Evolutionary conservation across 352 stramenopile species (phyloP).

Genomic region (Sclerospora graminicola): DNA sequence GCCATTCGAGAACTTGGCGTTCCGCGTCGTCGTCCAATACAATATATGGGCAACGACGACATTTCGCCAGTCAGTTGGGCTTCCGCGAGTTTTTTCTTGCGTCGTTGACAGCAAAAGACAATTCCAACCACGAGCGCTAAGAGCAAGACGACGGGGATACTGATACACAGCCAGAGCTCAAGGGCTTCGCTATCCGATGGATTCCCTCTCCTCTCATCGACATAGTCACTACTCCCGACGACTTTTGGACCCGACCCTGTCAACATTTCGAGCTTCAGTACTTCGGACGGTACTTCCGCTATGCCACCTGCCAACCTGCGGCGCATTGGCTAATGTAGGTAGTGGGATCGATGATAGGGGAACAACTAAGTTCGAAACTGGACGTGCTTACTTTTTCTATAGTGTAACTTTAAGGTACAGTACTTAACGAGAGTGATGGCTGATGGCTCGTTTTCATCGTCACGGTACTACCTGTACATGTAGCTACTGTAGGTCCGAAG

Average conservation of each 20-base stretch:
- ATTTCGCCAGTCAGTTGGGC: no score
- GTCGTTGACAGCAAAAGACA: constrained; percentile 18
- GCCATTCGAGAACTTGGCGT: not conserved
- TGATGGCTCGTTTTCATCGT: no score
- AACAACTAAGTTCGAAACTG: no score
- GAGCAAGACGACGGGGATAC: constrained; percentile 15
- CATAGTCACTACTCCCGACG: not conserved
- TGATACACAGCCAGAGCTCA: constrained; percentile 23
- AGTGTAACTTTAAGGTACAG: no score
- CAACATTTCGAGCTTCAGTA: constrained; percentile 1
- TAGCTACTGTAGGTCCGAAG: no score
- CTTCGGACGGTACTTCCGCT: constrained; percentile 6
- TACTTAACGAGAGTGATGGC: no score
- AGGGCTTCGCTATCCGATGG: constrained; percentile 7
- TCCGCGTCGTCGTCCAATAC: constrained; percentile 3
- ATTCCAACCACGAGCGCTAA: constrained; percentile 14
- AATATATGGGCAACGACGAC: constrained; percentile 2
- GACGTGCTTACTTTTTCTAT: no score
- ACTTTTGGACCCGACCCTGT: not conserved
- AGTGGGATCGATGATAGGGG: no score
- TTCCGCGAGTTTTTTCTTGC: constrained; percentile 1
- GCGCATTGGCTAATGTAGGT: no score
- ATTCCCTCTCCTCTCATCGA: not conserved
- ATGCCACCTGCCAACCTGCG: constrained; percentile 10
- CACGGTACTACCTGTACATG: no score